phyloP scores from a whole-genome alignment of 75 land plant genomes.

The Picea sitchensis region DNA sequence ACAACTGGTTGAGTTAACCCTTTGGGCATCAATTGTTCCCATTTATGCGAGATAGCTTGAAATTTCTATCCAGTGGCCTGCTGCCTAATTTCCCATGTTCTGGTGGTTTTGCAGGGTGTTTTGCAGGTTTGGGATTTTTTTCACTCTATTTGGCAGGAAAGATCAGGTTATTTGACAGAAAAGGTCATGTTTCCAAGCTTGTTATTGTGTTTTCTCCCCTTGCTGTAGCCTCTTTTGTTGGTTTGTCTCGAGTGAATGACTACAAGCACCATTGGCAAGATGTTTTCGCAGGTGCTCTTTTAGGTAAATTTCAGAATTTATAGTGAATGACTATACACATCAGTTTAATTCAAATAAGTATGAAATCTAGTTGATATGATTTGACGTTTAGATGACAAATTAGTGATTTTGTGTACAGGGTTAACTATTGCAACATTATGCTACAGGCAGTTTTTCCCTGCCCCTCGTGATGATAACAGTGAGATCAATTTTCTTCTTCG shows the following conservation, averaged over 20 bases:
- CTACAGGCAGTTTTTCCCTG: constrained; percentile 41
- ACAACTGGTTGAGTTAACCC: too few species aligned
- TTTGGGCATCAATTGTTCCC: too few species aligned
- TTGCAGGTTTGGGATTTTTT: constrained; percentile 79
- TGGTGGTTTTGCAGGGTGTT: constrained; percentile 60
- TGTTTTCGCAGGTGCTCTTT: constrained; percentile 66
- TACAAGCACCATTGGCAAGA: constrained; percentile 98
- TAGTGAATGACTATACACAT: neutral
- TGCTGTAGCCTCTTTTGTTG: constrained; percentile 65
- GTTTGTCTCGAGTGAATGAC: constrained; percentile 83
- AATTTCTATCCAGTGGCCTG: neutral
- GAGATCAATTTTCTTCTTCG: neutral
- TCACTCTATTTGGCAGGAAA: constrained; percentile 81
- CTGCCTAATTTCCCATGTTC: neutral
- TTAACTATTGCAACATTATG: constrained; percentile 26
- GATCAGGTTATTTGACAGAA: constrained; percentile 60
- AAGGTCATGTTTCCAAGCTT: constrained; percentile 80
- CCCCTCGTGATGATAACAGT: constrained; percentile 16
- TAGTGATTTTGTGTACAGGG: constrained; percentile 19
- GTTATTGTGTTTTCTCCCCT: constrained; percentile 62
- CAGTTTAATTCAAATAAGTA: constrained; percentile 2
- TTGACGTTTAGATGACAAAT: neutral
- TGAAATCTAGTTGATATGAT: neutral
- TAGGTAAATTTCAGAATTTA: constrained; percentile 40
- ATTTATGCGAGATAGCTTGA: neutral